phyloP scores from a whole-genome alignment of 2,329 filamentous ascomycete species.

The Fusarium pseudonygamai region DNA sequence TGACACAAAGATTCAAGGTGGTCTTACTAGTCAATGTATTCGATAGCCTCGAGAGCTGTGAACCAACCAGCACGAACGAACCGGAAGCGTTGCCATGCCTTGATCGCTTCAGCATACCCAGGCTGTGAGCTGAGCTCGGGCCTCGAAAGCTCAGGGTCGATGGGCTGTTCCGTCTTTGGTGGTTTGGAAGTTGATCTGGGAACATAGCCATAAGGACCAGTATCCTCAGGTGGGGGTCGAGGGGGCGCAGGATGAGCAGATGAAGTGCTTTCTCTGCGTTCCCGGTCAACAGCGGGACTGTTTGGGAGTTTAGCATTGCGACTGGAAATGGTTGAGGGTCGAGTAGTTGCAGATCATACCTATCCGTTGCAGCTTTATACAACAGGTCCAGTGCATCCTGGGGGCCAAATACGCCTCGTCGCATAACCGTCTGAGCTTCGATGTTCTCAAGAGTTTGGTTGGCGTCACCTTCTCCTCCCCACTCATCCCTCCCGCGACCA shows the following conservation, averaged over 20 bases:
- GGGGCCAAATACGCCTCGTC: conserved; percentile 82
- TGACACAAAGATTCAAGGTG: not conserved
- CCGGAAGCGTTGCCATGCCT: conserved; percentile 89
- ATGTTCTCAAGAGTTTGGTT: conserved; percentile 72
- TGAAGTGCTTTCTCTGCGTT: conserved; percentile 36
- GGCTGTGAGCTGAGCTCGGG: conserved; percentile 58
- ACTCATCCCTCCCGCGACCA: conserved; percentile 45
- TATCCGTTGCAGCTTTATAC: conserved; percentile 83
- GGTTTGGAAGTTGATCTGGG: conserved; percentile 24
- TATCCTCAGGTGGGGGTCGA: conserved; percentile 28
- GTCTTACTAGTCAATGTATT: conserved; percentile 88
- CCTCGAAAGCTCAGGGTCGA: conserved; percentile 59
- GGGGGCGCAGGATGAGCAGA: conserved; percentile 25
- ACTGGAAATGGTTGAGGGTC: not conserved
- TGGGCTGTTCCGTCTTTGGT: conserved; percentile 48
- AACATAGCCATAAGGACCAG: conserved; percentile 32
- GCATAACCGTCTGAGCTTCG: conserved; percentile 72
- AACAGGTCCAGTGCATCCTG: conserved; percentile 93
- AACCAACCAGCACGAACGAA: conserved; percentile 99
- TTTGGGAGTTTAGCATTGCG: conserved; percentile 18
- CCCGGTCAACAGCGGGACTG: conserved; percentile 39
- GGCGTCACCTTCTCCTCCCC: conserved; percentile 60
- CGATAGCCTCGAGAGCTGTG: conserved; percentile 89
- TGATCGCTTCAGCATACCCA: conserved; percentile 75
- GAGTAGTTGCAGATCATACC: conserved; percentile 50